phyloP scores from a whole-genome alignment of 495 filamentous ascomycete genomes.

The Neurospora tetraspora region DNA sequence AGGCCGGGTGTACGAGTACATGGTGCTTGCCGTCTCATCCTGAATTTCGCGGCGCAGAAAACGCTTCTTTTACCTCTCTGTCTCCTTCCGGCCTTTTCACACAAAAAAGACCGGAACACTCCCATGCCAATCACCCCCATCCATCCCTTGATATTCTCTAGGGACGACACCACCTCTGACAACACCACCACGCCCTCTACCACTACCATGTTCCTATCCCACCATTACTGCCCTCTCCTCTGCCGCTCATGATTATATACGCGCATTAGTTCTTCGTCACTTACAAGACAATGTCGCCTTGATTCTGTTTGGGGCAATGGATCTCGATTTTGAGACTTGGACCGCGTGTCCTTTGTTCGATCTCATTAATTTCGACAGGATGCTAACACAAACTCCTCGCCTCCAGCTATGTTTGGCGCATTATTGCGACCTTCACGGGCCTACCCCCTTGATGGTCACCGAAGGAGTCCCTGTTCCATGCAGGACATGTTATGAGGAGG shows the following conservation, averaged over 20 bases:
- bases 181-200: background rate
- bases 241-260: background rate
- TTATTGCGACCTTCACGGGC: conserved; percentile 93
- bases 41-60: background rate
- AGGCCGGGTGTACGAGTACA: background rate
- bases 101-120: background rate
- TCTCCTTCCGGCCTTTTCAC: background rate
- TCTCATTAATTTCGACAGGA: background rate
- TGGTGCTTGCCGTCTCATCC: background rate
- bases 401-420: conserved; percentile 85
- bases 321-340: background rate
- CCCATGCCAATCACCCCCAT: background rate
- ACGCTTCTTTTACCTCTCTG: background rate
- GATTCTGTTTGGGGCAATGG: background rate
- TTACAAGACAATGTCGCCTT: background rate
- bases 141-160: conserved; percentile 7
- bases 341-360: background rate
- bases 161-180: background rate
- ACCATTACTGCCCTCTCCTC: background rate
- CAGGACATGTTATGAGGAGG: conserved; percentile 55
- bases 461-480: conserved; percentile 76
- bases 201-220: background rate
- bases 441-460: conserved; percentile 90
- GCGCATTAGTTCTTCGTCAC: background rate
- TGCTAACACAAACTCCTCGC: conserved; percentile 28